Evolutionary conservation across 768 basidiomycete species (phyloP), one percentile per base, ranked within the genome.

Genomic region (Boletus rubescentipes): DNA sequence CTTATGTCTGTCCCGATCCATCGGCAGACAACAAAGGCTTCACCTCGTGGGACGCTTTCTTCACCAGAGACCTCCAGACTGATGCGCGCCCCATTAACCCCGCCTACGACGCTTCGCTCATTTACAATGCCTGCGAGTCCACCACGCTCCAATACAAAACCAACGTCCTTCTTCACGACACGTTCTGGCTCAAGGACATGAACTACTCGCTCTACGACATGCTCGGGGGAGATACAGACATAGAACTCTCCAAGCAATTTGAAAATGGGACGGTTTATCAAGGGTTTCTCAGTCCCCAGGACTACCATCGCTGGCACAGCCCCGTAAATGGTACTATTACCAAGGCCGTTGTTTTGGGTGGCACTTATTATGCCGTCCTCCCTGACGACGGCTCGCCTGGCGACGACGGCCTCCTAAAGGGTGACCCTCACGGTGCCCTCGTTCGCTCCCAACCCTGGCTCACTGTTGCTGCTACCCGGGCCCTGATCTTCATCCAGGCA

Each of bases 231-330:
- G 8, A 18, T 1, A 21, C 18, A 35, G 8, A 18, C 1, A 21
- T 16, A 35, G 62, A 73, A 2, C 56, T 60, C 44, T 67, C 75
- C 0, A 35, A 67, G 3, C 59, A 71, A 10, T 82, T 83, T 60
- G 71, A 72, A 3, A 80, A 78, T 16, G 83, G 77, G 4, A 73
- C 77, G 0, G 67, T 81, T 38, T 76, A 74, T 66, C 84, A 85
- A 59, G 81, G 77, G 0, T 84, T 83, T 72, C 77, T 86, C 53
- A 71, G 70, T 40, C 73, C 79, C 0, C 59, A 72, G 32, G 73
- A 75, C 18, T 86, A 83, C 62, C 85, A 85, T 58, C 79, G 83
- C 59, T 85, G 83, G 84, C 80, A 81, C 68, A 67, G 72, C 29
- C 84, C 84, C 45, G 76, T 85, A 8, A 67, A 71, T 20, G 79